Evolutionary conservation across 441 rosid species (phyloP).

Genomic region (Erodium chrysanthum): DNA sequence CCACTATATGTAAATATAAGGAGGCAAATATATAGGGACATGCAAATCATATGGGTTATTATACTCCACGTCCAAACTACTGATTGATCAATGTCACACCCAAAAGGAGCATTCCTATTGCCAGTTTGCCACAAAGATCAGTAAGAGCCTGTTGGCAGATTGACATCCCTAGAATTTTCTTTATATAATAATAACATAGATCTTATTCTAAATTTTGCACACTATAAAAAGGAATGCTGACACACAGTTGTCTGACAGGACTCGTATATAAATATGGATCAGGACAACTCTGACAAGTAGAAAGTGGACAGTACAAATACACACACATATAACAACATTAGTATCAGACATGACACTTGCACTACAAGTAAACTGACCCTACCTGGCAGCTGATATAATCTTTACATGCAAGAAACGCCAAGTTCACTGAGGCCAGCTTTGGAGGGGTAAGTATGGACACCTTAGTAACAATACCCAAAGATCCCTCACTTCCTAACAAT

Average conservation of each 20-base stretch:
- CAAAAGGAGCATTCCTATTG: neutral
- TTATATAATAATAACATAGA: neutral
- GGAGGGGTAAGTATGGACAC: slow-evolving; percentile 81
- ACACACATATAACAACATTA: neutral
- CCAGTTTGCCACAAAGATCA: neutral
- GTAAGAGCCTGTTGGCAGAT: neutral
- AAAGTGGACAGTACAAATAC: neutral
- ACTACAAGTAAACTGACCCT: slow-evolving; percentile 16
- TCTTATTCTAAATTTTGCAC: neutral
- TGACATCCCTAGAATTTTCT: slow-evolving; percentile 1
- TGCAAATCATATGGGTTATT: neutral
- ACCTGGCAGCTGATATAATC: slow-evolving; percentile 92
- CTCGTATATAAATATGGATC: neutral
- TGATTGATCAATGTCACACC: neutral
- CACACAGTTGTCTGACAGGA: neutral
- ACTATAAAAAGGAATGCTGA: neutral
- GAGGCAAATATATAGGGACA: neutral
- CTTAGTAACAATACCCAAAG: slow-evolving; percentile 88
- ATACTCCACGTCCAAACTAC: neutral
- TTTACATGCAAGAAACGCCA: slow-evolving; percentile 80
- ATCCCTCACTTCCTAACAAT: slow-evolving; percentile 82
- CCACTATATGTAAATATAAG: neutral
- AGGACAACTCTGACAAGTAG: neutral
- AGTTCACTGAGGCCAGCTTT: slow-evolving; percentile 63
- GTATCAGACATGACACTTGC: slow-evolving; percentile 2